These are phyloP conservation scores for Tagetes erecta DNA, from an alignment of 129 eudicot species.

Conservation along the genomic window DNA sequence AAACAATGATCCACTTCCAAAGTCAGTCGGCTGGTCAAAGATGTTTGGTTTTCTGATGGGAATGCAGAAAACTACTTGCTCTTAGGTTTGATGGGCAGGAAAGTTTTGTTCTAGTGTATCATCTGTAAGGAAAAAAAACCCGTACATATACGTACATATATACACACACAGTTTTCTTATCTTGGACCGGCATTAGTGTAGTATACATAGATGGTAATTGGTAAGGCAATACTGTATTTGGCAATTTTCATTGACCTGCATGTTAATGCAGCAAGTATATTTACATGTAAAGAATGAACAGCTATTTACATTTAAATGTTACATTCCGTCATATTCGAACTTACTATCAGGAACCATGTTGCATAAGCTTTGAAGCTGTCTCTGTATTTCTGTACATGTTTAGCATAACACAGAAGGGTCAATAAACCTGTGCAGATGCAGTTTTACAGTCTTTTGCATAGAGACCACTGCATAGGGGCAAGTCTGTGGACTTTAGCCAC, in stretches of 20 bases:
- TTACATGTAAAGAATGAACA: conserved; percentile 20
- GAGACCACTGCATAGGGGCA: conserved; percentile 53
- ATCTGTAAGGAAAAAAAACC: not conserved
- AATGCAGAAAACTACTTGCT: conserved; percentile 20
- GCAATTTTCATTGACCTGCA: not conserved
- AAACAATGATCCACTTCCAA: conserved; percentile 11
- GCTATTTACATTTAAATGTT: not conserved
- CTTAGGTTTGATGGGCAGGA: conserved; percentile 22
- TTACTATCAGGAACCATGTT: not conserved
- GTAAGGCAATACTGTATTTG: conserved; percentile 19
- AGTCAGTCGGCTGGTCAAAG: not conserved
- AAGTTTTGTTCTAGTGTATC: conserved; percentile 15
- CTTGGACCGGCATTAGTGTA: conserved; percentile 9
- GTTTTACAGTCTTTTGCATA: conserved; percentile 34
- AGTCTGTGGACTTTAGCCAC: conserved; percentile 62
- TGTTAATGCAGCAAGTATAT: conserved; percentile 5
- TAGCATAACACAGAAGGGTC: not conserved
- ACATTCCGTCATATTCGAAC: conserved; percentile 6
- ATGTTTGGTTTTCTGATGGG: conserved; percentile 13
- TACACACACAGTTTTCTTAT: conserved; percentile 14
- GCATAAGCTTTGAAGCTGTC: not conserved
- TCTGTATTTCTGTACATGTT: not conserved
- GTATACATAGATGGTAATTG: conserved; percentile 26
- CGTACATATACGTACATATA: conserved; percentile 9
- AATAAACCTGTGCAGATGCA: conserved; percentile 28